Evolutionary conservation across 306 rosid species (phyloP), one percentile per base, ranked within the genome.

Genomic region (Vicia villosa): DNA sequence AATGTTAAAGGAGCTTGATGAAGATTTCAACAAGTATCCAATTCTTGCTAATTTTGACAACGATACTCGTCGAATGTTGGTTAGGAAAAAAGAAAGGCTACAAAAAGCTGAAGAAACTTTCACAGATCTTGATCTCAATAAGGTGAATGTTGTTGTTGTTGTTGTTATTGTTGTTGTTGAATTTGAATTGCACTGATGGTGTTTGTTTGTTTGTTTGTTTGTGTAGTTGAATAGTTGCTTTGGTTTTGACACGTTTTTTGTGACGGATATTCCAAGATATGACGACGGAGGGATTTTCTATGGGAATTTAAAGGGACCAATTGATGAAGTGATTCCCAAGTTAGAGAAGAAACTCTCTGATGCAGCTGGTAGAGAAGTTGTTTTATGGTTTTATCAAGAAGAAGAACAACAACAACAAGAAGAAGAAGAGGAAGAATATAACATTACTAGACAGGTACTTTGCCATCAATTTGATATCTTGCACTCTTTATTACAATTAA

Each of bases 201-300:
- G 10, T 45, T 21, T 6, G 11, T 52, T 10, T 34, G 45, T 30
- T 30, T 30, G 34, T 30, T 30, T 30, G 45, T 16, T 37, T 37
- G 24, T 51, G 66, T 89, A 92, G 98, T 79, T 89, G 67, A 92
- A 73, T 83, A 85, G 82, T 80, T 92, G 96, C 68, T 90, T 92
- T 57, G 96, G 98, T 13, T 92, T 92, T 71, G 92, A 92, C 62
- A 82, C 96, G 2, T 89, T 92, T 78, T 92, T 92, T 3, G 87
- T 96, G 0, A 92, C 93, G n/a, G 98, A 92, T 82, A 93, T 89
- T 68, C 87, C 96, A 60, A 88, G 98, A 74, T 90, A 89, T 62
- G 96, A 96, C 52, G 98, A 92, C 78, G 98, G 98, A 21, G 96
- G 98, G 57, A 92, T 92, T 66, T 92, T 92, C 72, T 52, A 88